Conservation (phyloP, 257 asterid species). For the Solanum neorickii region DNA sequence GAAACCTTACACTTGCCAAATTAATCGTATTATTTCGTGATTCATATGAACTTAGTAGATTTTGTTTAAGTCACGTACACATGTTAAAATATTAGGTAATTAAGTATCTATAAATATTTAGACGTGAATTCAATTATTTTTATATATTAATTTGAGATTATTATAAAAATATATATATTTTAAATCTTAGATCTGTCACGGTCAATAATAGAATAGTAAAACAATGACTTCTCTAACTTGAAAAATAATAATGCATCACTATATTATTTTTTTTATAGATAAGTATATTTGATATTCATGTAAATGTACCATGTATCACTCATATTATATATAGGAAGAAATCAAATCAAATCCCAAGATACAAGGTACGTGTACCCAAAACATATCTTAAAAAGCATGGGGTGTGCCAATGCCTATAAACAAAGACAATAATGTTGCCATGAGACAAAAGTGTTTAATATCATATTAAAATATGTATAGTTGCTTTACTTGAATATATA, state of each 20-base stretch:
- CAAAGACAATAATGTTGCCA: not conserved
- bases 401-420: too few species aligned
- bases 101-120: too few species aligned
- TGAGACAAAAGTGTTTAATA: not conserved
- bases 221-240: not conserved
- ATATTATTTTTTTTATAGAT: not conserved
- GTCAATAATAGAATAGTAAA: too few species aligned
- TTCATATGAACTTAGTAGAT: rapidly evolving
- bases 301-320: not conserved
- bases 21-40: too few species aligned
- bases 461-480: not conserved
- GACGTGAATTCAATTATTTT: too few species aligned
- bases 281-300: not conserved
- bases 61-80: not conserved
- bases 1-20: too few species aligned
- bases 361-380: not conserved
- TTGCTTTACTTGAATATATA: not conserved
- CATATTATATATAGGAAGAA: not conserved
- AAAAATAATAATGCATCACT: not conserved
- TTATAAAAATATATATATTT: rapidly evolving
- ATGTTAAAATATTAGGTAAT: too few species aligned
- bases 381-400: not conserved
- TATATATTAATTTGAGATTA: not conserved
- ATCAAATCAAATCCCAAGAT: not conserved
- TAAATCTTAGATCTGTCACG: rapidly evolving